phyloP scores from a whole-genome alignment of 345 rosid genomes.

The Lumnitzera racemosa region DNA sequence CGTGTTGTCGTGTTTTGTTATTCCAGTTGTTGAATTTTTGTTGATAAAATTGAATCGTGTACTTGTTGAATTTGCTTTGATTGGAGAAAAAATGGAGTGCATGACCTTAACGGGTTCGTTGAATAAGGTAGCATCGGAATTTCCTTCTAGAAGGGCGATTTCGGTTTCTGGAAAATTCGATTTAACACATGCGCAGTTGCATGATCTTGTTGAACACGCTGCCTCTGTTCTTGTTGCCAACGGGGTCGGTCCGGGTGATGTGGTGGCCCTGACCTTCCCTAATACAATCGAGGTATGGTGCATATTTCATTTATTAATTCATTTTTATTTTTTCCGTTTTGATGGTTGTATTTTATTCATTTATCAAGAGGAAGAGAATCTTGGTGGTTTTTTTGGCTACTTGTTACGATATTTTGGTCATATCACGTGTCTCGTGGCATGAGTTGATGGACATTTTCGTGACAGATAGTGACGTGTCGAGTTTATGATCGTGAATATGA shows the following conservation, averaged over 20 bases:
- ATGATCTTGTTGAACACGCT: constrained; percentile 39
- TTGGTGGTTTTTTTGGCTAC: too few species aligned
- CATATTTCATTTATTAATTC: neutral
- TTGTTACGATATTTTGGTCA: too few species aligned
- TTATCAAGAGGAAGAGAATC: too few species aligned
- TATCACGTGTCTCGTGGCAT: too few species aligned
- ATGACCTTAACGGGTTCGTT: constrained; percentile 38
- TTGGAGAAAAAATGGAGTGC: constrained; percentile 22
- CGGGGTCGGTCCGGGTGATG: constrained; percentile 48
- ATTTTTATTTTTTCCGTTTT: neutral
- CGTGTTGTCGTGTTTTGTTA: too few species aligned
- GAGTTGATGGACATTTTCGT: too few species aligned
- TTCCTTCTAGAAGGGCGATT: constrained; percentile 33
- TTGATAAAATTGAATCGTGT: too few species aligned
- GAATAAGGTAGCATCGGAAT: constrained; percentile 32
- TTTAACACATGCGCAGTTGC: constrained; percentile 31
- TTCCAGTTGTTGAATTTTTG: too few species aligned
- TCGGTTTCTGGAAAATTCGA: constrained; percentile 38
- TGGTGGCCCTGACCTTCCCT: constrained; percentile 60
- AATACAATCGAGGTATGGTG: constrained; percentile 58
- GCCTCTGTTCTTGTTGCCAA: constrained; percentile 43
- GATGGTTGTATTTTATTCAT: too few species aligned
- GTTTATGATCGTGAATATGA: too few species aligned
- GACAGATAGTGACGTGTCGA: too few species aligned
- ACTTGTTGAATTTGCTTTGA: neutral